Conservation (phyloP, 495 filamentous ascomycete genomes). For the Venustampulla echinocandica region DNA sequence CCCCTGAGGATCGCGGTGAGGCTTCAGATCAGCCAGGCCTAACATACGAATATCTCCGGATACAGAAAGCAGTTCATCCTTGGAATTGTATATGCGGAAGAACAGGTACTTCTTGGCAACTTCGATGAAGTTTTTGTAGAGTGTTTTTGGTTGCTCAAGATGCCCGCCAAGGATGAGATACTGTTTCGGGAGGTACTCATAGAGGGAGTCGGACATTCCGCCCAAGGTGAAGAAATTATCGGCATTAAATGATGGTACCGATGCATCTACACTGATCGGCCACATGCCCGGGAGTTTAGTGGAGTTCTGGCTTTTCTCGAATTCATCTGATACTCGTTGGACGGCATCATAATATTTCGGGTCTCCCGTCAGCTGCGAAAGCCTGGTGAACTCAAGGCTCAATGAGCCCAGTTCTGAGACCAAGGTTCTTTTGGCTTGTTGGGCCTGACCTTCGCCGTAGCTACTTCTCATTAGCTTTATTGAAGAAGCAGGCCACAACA, state of each 20-base stretch:
- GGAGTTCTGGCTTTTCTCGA: slow-evolving; percentile 57
- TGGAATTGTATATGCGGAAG: slow-evolving; percentile 43
- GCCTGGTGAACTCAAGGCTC: slow-evolving; percentile 75
- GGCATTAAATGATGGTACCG: slow-evolving; percentile 23
- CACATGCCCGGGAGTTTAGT: slow-evolving; percentile 77
- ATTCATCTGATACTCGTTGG: slow-evolving; percentile 66
- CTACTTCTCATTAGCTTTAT: slow-evolving; percentile 2
- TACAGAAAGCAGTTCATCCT: slow-evolving; percentile 58
- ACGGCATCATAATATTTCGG: slow-evolving; percentile 88
- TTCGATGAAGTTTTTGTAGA: slow-evolving; percentile 65
- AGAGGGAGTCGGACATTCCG: slow-evolving; percentile 71
- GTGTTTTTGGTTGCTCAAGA: slow-evolving; percentile 60
- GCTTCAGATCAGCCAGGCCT: slow-evolving; percentile 17
- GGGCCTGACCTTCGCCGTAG: slow-evolving; percentile 15
- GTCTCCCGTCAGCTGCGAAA: slow-evolving; percentile 79
- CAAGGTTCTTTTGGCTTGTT: slow-evolving; percentile 19
- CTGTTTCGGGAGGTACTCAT: slow-evolving; percentile 81
- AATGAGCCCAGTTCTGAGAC: slow-evolving; percentile 74
- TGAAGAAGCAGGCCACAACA: background rate
- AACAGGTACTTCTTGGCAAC: slow-evolving; percentile 56
- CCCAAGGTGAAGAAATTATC: slow-evolving; percentile 56
- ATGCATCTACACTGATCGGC: slow-evolving; percentile 66
- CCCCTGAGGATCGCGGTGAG: slow-evolving; percentile 27
- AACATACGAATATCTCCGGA: slow-evolving; percentile 37
- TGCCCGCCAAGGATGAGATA: slow-evolving; percentile 65